Percentiles rank a stretch among this genome's conserved stretches.
These are phyloP conservation scores for Paralagenidium karlingii DNA, from an alignment of 352 stramenopile genomes.

Conservation along the genomic window DNA sequence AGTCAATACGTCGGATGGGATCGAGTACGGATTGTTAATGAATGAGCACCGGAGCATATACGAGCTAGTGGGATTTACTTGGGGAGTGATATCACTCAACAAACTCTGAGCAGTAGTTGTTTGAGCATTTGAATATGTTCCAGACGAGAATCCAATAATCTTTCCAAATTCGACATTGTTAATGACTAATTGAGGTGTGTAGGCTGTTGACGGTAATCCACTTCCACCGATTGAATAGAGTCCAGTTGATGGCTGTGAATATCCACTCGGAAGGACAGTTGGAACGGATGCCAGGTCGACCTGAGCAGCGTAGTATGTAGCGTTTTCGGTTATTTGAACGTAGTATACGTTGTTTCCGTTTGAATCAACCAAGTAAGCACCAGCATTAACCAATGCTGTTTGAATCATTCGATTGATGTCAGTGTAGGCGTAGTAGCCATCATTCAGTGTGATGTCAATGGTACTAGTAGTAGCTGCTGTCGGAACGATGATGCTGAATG, in stretches of 20 bases:
- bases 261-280: conserved; percentile 5
- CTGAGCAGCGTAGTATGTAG: conserved; percentile 9
- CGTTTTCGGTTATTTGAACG: conserved; percentile 8
- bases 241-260: conserved; percentile 7
- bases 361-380: conserved; percentile 11
- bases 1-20: too few relatives aligned
- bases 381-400: conserved; percentile 3
- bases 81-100: too few relatives aligned
- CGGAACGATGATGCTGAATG: conserved; percentile 8
- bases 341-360: conserved; percentile 9
- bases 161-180: too few relatives aligned
- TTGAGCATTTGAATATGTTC: too few relatives aligned
- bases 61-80: too few relatives aligned
- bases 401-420: conserved; percentile 12
- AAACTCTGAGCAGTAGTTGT: too few relatives aligned
- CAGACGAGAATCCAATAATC: too few relatives aligned
- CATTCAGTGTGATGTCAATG: conserved; percentile 5
- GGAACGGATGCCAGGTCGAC: conserved; percentile 5
- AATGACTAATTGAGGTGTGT: too few relatives aligned
- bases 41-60: too few relatives aligned
- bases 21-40: too few relatives aligned
- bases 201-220: too few relatives aligned
- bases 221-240: conserved; percentile 8
- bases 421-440: conserved; percentile 10
- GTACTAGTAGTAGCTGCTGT: conserved; percentile 5